Evolutionary conservation across 345 rosid species (phyloP), one percentile per base, ranked within the genome.

Genomic region (Geranium brycei): DNA sequence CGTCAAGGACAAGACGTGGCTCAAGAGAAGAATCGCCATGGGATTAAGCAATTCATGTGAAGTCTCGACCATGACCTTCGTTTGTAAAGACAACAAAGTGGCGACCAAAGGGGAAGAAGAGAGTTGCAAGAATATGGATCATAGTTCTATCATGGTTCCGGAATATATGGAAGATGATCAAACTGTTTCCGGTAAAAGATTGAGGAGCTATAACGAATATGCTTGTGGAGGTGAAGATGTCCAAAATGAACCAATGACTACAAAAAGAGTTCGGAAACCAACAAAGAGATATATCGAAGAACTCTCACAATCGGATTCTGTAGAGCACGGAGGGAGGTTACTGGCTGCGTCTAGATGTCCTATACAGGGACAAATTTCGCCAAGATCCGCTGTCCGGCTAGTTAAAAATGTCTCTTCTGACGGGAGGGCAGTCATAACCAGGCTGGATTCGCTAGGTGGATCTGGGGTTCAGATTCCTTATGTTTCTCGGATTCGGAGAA

Each of bases 1-100:
- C 63, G 92, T 84, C 72, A 92, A 92, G 80, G 97, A 89, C 79
- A 89, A 89, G 79, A 82, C 67, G 59, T 92, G 96, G 97, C 93
- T 92, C 65, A 87, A 81, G 76, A 82, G 86, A 76, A 87, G 90
- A 77, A 89, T 89, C 70, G 69, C 82, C 61, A 85, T 87, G 97
- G 96, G 95, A 62, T 77, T 79, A 80, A 74, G 79, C 40, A 79
- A 80, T 71, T 81, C 96, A 59, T 85, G 91, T 73, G 85, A 78
- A 69, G 79, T 84, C 74, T 74, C 86, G 70, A 64, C 82, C 38
- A 67, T 79, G 57, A 75, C 68, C 72, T 86, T 80, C 67, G 38
- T 71, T 51, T 73, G 83, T 58, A 71, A 73, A 69, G 87, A 85
- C 72, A 80, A 77, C 64, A 81, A 81, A 72, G 70, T 84, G 70